phyloP scores from a whole-genome alignment of 768 basidiomycete genomes.

The Tulasnella calospora region DNA sequence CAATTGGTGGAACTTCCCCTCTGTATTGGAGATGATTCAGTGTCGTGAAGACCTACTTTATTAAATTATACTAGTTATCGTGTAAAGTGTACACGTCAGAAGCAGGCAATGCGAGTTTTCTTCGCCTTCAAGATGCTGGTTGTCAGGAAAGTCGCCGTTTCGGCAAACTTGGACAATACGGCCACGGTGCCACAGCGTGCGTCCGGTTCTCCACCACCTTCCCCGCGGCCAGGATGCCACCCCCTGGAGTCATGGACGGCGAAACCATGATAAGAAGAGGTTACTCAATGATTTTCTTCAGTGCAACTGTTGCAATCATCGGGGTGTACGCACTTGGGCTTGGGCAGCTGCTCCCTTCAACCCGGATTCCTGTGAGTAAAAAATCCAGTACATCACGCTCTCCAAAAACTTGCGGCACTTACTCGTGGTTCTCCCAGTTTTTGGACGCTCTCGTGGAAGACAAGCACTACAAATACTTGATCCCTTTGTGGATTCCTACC shows the following conservation, averaged over 20 bases:
- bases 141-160: background rate
- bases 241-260: background rate
- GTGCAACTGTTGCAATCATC: background rate
- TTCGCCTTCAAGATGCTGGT: background rate
- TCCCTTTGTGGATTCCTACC: conserved; percentile 71
- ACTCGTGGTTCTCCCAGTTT: background rate
- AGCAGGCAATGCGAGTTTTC: background rate
- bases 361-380: background rate
- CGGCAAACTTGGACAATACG: background rate
- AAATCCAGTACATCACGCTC: too few species aligned
- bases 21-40: conserved; percentile 13
- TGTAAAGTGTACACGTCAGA: background rate
- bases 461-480: conserved; percentile 87
- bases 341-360: background rate
- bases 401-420: background rate
- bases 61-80: background rate
- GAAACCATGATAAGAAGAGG: conserved; percentile 8
- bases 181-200: background rate
- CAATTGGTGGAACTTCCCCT: conserved; percentile 4
- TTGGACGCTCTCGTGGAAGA: conserved; percentile 51
- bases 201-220: background rate
- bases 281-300: background rate
- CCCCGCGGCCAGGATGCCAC: background rate
- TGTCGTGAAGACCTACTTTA: background rate
- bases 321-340: conserved; percentile 13